Conservation (phyloP, 75 land plant species). For the Gnetum montanum region DNA sequence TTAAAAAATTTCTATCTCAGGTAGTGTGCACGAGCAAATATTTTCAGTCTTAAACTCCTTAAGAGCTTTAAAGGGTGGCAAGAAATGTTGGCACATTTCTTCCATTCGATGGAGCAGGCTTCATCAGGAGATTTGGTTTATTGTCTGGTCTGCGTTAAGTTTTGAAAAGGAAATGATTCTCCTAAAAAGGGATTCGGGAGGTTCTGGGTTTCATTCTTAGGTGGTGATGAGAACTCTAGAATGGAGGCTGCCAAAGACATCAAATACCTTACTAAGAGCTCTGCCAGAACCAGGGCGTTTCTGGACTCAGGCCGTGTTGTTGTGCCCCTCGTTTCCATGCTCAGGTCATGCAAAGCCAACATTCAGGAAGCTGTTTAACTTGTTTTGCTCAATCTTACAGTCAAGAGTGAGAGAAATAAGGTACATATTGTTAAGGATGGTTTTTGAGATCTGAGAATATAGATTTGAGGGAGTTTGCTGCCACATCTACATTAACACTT, state of each 20-base stretch:
- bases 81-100: no score
- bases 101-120: no score
- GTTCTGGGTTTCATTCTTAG: no score
- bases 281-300: slow-evolving; percentile 31
- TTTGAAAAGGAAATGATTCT: no score
- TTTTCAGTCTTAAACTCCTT: no score
- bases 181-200: no score
- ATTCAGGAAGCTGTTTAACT: slow-evolving; percentile 49
- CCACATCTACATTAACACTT: slow-evolving; percentile 60
- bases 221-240: slow-evolving; percentile 13
- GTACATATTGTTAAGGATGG: slow-evolving; percentile 54
- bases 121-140: no score
- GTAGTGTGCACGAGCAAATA: no score
- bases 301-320: slow-evolving; percentile 26
- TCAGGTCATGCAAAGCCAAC: slow-evolving; percentile 12
- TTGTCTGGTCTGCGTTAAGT: no score
- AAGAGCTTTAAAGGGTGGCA: no score
- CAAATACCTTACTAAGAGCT: slow-evolving; percentile 64
- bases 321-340: slow-evolving; percentile 51
- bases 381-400: slow-evolving; percentile 75
- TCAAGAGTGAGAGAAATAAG: slow-evolving; percentile 71
- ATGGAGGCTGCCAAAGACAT: slow-evolving; percentile 63
- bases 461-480: slow-evolving; percentile 44
- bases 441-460: slow-evolving; percentile 23
- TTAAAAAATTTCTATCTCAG: no score